Evolutionary conservation across 306 rosid genomes (phyloP).

Genomic region (Quercus agrifolia): DNA sequence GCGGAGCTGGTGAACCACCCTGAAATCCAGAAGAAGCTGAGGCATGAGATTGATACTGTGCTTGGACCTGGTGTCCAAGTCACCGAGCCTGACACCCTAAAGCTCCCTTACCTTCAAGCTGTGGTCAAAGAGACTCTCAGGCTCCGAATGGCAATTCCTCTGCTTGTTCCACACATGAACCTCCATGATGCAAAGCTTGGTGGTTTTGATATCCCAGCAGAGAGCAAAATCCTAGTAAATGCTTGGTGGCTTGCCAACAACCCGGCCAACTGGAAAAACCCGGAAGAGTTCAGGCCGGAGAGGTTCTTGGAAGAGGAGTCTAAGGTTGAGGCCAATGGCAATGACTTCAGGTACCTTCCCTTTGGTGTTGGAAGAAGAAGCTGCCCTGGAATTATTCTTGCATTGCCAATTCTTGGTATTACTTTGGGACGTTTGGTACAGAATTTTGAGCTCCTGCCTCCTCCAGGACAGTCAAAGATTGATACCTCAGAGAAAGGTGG

Average conservation of each 20-base stretch:
- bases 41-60: slow-evolving; percentile 54
- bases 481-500: slow-evolving; percentile 88
- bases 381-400: slow-evolving; percentile 87
- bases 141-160: slow-evolving; percentile 80
- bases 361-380: slow-evolving; percentile 87
- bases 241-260: slow-evolving; percentile 94
- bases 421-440: slow-evolving; percentile 82
- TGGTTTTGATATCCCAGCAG: slow-evolving; percentile 71
- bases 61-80: slow-evolving; percentile 62
- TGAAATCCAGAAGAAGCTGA: slow-evolving; percentile 51
- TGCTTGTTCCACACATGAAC: slow-evolving; percentile 93
- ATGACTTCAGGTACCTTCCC: slow-evolving; percentile 81
- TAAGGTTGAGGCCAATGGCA: slow-evolving; percentile 87
- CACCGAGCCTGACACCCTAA: slow-evolving; percentile 63
- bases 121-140: slow-evolving; percentile 81
- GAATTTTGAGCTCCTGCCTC: slow-evolving; percentile 79
- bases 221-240: slow-evolving; percentile 81
- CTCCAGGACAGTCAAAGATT: slow-evolving; percentile 68
- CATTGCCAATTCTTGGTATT: slow-evolving; percentile 80
- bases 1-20: slow-evolving; percentile 95
- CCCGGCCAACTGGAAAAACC: slow-evolving; percentile 79
- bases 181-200: slow-evolving; percentile 76
- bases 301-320: slow-evolving; percentile 82
- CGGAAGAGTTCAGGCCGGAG: slow-evolving; percentile 82
- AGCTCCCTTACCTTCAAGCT: slow-evolving; percentile 87